Conservation (phyloP, 768 basidiomycete species). For the Lyophyllum shimeji region DNA sequence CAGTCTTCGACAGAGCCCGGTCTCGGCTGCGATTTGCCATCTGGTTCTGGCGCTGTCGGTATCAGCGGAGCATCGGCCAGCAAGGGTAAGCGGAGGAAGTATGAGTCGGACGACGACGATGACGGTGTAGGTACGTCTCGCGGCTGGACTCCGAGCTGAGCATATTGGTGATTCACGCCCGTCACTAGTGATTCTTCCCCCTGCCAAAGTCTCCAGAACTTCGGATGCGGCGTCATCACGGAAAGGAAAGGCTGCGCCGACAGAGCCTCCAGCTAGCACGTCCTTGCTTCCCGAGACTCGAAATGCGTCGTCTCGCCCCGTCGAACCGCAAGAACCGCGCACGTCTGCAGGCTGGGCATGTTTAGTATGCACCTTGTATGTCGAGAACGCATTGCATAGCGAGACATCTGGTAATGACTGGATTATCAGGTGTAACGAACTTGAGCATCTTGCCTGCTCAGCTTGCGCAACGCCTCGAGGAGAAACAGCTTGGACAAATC, state of each 20-base stretch:
- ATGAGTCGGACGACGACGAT: slow-evolving; percentile 5
- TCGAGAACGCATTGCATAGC: slow-evolving; percentile 2
- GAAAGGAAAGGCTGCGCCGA: neutral
- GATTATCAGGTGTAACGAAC: slow-evolving; percentile 46
- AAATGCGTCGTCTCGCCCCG: neutral
- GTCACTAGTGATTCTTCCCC: slow-evolving; percentile 4
- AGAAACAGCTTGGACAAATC: slow-evolving; percentile 13
- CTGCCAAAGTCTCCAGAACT: slow-evolving; percentile 5
- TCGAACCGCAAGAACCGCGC: neutral
- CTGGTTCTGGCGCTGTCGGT: neutral
- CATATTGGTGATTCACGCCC: too few relatives aligned
- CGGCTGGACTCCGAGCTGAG: neutral
- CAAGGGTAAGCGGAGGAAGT: slow-evolving; percentile 13
- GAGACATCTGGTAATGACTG: slow-evolving; percentile 8
- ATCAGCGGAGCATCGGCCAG: neutral
- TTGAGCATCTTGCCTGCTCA: slow-evolving; percentile 57
- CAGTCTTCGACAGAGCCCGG: slow-evolving; percentile 12
- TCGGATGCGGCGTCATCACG: neutral
- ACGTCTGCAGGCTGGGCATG: slow-evolving; percentile 47
- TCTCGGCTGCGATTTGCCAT: slow-evolving; percentile 14
- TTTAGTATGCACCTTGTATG: slow-evolving; percentile 65
- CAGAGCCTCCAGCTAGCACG: neutral
- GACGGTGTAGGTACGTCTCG: slow-evolving; percentile 3
- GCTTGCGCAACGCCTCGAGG: slow-evolving; percentile 58
- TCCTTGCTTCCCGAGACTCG: neutral